phyloP scores from a whole-genome alignment of 2,329 filamentous ascomycete genomes.

The Pestalotiopsis sp. region DNA sequence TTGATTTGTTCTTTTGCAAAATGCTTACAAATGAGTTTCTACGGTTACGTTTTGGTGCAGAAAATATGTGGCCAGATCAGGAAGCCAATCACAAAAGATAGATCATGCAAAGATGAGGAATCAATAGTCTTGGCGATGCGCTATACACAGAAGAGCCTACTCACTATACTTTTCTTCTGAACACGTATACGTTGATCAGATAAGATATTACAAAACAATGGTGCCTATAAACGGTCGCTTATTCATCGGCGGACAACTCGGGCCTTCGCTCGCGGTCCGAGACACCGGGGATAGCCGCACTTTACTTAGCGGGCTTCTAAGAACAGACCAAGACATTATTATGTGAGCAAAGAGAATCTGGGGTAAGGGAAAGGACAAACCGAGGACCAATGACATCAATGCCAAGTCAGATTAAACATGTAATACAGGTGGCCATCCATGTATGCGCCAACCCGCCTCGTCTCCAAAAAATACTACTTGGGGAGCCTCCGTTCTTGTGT shows the following conservation, averaged over 20 bases:
- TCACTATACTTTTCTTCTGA: background rate
- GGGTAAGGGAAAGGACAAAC: background rate
- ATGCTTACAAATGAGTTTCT: background rate
- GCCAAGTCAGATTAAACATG: background rate
- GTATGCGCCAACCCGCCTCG: background rate
- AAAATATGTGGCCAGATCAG: background rate
- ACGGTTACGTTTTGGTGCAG: background rate
- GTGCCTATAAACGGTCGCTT: background rate
- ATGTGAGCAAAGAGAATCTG: slow-evolving; percentile 3
- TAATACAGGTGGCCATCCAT: background rate
- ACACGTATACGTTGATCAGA: background rate
- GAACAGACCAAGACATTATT: background rate
- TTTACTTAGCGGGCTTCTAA: background rate
- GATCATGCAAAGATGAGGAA: background rate
- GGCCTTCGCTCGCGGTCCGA: slow-evolving; percentile 6
- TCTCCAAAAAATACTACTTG: background rate
- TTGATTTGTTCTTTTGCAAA: background rate
- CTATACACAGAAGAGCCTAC: background rate
- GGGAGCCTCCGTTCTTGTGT: background rate
- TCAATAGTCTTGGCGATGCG: background rate
- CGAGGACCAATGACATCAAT: slow-evolving; percentile 7
- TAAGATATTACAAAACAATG: background rate
- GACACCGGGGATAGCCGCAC: background rate
- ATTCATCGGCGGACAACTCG: slow-evolving; percentile 5
- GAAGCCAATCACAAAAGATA: background rate